Conservation (phyloP, 108 stramenopile species). For the Chaetoceros muelleri region DNA sequence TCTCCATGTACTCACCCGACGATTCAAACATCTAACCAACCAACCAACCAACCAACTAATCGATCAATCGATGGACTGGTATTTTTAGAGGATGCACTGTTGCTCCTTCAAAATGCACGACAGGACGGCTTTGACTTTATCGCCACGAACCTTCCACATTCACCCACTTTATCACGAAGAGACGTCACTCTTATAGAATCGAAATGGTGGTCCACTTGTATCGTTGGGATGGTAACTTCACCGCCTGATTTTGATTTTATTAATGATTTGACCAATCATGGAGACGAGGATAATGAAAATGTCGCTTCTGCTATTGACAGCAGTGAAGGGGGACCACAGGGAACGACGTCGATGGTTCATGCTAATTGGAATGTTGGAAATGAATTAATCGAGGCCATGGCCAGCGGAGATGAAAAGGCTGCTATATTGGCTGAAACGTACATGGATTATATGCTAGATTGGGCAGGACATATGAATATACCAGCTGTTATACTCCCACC, state of each 20-base stretch:
- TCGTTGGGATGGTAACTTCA: conserved; percentile 41
- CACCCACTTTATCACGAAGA: conserved; percentile 7
- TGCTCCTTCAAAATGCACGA: conserved; percentile 28
- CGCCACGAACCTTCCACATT: conserved; percentile 36
- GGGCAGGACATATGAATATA: conserved; percentile 86
- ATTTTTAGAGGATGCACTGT: conserved; percentile 30
- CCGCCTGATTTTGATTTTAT: conserved; percentile 15
- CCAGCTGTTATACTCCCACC: conserved; percentile 83
- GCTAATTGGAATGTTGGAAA: conserved; percentile 1
- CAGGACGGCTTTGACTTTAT: conserved; percentile 59
- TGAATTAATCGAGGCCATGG: conserved; percentile 8
- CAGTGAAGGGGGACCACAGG: no score
- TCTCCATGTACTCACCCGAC: no score
- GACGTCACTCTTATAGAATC: conserved; percentile 46
- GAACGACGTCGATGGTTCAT: background rate
- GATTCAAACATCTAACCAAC: no score
- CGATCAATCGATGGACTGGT: background rate
- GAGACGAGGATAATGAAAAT: background rate
- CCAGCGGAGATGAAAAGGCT: background rate
- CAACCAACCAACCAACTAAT: no score
- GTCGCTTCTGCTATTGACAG: no score
- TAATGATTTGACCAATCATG: background rate
- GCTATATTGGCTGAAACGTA: conserved; percentile 2
- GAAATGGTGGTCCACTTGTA: conserved; percentile 47
- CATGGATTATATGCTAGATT: conserved; percentile 60